Percentiles rank a stretch among this genome's conserved stretches.
Conservation (phyloP, 2,329 filamentous ascomycete genomes). For the Fusarium sp. region DNA sequence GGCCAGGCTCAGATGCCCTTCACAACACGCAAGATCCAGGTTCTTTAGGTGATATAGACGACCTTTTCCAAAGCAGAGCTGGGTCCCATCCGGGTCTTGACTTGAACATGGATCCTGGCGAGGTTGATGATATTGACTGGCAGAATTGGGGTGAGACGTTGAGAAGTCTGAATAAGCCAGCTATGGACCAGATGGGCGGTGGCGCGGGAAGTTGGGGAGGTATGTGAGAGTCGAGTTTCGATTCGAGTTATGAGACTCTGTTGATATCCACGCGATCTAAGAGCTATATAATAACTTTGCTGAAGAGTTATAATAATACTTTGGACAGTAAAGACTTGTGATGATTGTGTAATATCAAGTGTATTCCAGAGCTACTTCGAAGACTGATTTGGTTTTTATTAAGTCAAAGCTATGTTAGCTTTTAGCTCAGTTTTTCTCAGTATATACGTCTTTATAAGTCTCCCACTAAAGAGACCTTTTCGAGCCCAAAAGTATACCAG, state of each 20-base stretch:
- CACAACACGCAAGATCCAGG: neutral
- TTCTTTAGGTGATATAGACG: conserved; percentile 3
- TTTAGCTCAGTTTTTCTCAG: too few relatives aligned
- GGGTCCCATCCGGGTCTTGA: conserved; percentile 3
- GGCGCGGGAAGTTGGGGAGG: conserved; percentile 34
- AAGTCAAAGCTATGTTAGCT: too few relatives aligned
- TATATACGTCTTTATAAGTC: too few relatives aligned
- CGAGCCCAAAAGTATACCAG: too few relatives aligned
- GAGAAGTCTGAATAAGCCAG: conserved; percentile 1
- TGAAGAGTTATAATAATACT: neutral
- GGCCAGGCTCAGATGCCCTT: conserved; percentile 17
- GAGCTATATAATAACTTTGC: neutral
- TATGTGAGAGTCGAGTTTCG: conserved; percentile 8
- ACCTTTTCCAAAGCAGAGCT: conserved; percentile 5
- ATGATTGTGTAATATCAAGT: neutral
- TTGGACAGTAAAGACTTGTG: neutral
- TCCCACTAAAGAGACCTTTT: too few relatives aligned
- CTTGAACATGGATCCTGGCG: conserved; percentile 25
- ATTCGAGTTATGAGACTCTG: neutral
- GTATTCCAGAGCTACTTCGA: too few relatives aligned
- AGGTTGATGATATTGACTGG: conserved; percentile 37
- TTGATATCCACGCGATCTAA: neutral
- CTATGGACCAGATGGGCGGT: neutral
- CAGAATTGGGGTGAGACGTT: conserved; percentile 34
- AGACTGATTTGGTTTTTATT: too few relatives aligned